Percentiles rank a stretch among this genome's conserved stretches.
phyloP scores from a whole-genome alignment of 225 moss, liverwort and hornwort species.

The Sphagnum tenellum region DNA sequence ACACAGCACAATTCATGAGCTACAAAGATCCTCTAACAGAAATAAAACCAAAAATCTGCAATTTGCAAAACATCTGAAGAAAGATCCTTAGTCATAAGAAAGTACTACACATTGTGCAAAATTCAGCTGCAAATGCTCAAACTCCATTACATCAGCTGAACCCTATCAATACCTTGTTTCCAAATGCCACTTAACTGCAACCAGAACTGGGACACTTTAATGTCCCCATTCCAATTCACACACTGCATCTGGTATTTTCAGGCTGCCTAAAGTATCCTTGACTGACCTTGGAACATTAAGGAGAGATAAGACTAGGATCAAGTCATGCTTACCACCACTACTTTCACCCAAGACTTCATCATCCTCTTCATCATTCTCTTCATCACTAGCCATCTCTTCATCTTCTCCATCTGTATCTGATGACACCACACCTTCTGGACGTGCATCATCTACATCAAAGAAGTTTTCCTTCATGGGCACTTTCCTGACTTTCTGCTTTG shows the following conservation, averaged over 20 bases:
- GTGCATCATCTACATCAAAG: constrained; percentile 70
- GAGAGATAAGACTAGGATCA: constrained; percentile 12
- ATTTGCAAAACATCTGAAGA: background rate
- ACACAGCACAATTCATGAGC: too few relatives aligned
- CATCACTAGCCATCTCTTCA: constrained; percentile 12
- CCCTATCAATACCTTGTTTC: background rate
- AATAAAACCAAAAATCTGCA: constrained; percentile 1
- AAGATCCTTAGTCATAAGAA: background rate
- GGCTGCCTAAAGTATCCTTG: background rate
- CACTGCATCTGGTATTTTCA: constrained; percentile 3
- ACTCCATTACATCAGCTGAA: background rate
- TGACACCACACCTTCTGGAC: constrained; percentile 32
- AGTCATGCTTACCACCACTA: constrained; percentile 42
- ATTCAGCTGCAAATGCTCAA: background rate
- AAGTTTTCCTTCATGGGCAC: constrained; percentile 94
- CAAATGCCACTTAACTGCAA: background rate
- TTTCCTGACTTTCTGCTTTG: constrained; percentile 63
- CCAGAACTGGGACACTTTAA: background rate
- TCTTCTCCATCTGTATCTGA: constrained; percentile 11
- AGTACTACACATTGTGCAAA: background rate
- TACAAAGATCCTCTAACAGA: constrained; percentile 3
- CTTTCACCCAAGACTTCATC: constrained; percentile 20
- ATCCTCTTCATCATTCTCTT: constrained; percentile 18
- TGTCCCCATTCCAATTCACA: background rate
- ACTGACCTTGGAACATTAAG: too few relatives aligned